phyloP scores from a whole-genome alignment of 2,329 filamentous ascomycete genomes.

The Albifimbria verrucaria region DNA sequence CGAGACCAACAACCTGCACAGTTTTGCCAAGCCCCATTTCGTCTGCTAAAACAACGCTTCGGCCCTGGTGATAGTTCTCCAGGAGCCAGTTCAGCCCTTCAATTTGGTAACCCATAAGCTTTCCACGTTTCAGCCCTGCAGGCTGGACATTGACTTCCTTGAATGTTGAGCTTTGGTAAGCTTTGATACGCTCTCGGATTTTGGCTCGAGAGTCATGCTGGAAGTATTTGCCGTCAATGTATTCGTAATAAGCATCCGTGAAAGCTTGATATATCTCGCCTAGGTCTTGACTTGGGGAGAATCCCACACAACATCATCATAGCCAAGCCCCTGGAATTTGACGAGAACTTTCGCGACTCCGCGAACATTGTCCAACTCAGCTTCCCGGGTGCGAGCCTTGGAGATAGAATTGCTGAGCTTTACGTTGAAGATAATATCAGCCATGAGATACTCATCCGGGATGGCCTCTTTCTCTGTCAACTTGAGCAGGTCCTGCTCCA shows the following conservation, averaged over 20 bases:
- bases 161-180: slow-evolving; percentile 66
- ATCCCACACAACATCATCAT: slow-evolving; percentile 92
- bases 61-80: slow-evolving; percentile 77
- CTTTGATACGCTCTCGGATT: slow-evolving; percentile 65
- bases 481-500: slow-evolving; percentile 55
- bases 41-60: slow-evolving; percentile 89
- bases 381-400: slow-evolving; percentile 56
- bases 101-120: slow-evolving; percentile 90
- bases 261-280: slow-evolving; percentile 74
- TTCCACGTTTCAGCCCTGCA: slow-evolving; percentile 66
- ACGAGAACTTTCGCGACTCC: slow-evolving; percentile 73
- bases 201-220: slow-evolving; percentile 48
- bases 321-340: slow-evolving; percentile 89
- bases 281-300: slow-evolving; percentile 66
- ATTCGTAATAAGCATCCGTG: slow-evolving; percentile 79
- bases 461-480: slow-evolving; percentile 75
- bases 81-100: slow-evolving; percentile 95
- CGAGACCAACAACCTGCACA: slow-evolving; percentile 82
- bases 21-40: slow-evolving; percentile 99
- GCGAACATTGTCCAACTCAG: slow-evolving; percentile 68
- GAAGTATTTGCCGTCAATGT: slow-evolving; percentile 75
- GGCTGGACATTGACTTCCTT: slow-evolving; percentile 71
- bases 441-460: slow-evolving; percentile 77
- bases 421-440: slow-evolving; percentile 87
- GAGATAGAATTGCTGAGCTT: slow-evolving; percentile 49